phyloP scores from a whole-genome alignment of 257 asterid species.

The Capsicum chinense region DNA sequence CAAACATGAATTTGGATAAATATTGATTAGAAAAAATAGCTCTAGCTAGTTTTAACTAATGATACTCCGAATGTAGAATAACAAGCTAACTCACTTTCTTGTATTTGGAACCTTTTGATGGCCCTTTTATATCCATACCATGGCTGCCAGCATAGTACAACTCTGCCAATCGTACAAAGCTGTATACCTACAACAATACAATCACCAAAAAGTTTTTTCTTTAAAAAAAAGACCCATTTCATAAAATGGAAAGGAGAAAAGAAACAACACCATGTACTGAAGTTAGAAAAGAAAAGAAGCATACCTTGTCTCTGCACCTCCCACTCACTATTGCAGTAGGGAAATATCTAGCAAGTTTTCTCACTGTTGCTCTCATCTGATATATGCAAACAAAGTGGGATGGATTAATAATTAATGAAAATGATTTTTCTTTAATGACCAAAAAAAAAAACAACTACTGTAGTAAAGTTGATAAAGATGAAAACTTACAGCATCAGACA shows the following conservation, averaged over 20 bases:
- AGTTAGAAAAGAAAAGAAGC: constrained; percentile 9
- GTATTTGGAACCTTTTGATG: constrained; percentile 80
- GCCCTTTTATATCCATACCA: constrained; percentile 99
- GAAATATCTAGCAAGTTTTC: constrained; percentile 65
- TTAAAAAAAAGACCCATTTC: neutral
- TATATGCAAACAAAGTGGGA: neutral
- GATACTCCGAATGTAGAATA: neutral
- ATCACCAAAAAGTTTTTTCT: neutral
- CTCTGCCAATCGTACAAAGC: constrained; percentile 85
- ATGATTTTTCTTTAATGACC: neutral
- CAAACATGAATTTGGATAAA: neutral
- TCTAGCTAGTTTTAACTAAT: neutral
- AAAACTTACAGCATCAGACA: constrained; percentile 69
- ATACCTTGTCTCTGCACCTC: constrained; percentile 85
- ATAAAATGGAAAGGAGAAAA: neutral
- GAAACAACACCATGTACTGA: neutral
- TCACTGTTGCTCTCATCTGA: constrained; percentile 87
- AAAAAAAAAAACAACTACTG: neutral
- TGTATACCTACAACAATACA: constrained; percentile 57
- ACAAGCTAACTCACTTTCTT: constrained; percentile 53
- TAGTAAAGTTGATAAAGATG: too few species aligned
- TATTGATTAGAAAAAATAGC: neutral
- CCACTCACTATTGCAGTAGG: constrained; percentile 93
- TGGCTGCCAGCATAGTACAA: constrained; percentile 99
- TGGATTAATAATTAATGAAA: neutral